A percentile compares a stretch with the other conserved stretches of the same genome.
phyloP scores from a whole-genome alignment of 2,329 filamentous ascomycete species.

The Uncinocarpus reesii region DNA sequence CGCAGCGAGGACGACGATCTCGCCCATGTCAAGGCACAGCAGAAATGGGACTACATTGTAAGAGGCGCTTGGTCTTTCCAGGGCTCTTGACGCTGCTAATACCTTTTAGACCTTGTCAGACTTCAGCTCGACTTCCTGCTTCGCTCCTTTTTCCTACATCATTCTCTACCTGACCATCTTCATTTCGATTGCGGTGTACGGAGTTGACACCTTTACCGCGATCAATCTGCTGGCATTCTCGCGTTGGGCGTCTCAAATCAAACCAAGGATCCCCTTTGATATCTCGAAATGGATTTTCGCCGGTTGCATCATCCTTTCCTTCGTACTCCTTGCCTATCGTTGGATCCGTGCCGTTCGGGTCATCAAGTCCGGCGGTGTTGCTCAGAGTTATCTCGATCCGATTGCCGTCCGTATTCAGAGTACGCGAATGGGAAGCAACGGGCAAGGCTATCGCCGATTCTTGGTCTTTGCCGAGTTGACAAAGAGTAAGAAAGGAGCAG shows the following conservation, averaged over 20 bases:
- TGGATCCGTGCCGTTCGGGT: slow-evolving; percentile 69
- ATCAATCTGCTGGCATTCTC: slow-evolving; percentile 83
- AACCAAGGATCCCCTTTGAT: slow-evolving; percentile 64
- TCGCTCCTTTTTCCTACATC: slow-evolving; percentile 66
- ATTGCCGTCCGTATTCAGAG: slow-evolving; percentile 77
- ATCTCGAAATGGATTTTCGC: slow-evolving; percentile 94
- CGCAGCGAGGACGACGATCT: slow-evolving; percentile 43
- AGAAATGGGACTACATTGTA: slow-evolving; percentile 92
- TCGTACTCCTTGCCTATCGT: slow-evolving; percentile 69
- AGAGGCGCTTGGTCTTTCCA: slow-evolving; percentile 27
- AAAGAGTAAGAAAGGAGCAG: slow-evolving; percentile 79
- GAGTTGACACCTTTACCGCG: slow-evolving; percentile 84
- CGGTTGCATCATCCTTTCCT: slow-evolving; percentile 81
- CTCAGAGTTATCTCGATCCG: slow-evolving; percentile 82
- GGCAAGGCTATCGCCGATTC: slow-evolving; percentile 77
- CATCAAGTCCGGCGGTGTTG: slow-evolving; percentile 74
- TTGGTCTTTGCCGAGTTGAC: slow-evolving; percentile 86
- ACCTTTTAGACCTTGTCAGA: slow-evolving; percentile 49
- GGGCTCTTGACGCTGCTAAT: slow-evolving; percentile 2
- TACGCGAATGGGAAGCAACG: slow-evolving; percentile 57
- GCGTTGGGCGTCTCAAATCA: slow-evolving; percentile 74
- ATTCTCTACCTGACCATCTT: slow-evolving; percentile 74
- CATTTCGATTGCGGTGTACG: slow-evolving; percentile 74
- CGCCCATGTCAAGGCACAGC: slow-evolving; percentile 63
- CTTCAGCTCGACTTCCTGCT: slow-evolving; percentile 74